phyloP scores from a whole-genome alignment of 768 basidiomycete genomes.

The Amanita fuliginea region DNA sequence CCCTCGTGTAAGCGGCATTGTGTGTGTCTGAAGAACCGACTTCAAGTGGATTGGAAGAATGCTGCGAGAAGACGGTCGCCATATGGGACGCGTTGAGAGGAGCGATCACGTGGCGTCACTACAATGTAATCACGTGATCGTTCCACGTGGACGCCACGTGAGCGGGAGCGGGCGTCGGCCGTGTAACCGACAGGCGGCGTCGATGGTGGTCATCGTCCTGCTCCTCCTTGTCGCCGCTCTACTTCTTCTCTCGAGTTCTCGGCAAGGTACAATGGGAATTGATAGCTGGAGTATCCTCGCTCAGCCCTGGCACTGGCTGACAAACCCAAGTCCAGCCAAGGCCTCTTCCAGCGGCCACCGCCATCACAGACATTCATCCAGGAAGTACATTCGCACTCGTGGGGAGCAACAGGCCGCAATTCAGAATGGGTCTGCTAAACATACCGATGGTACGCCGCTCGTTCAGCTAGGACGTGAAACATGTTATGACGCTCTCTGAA shows the following conservation, averaged over 20 bases:
- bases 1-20: slow-evolving; percentile 12
- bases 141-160: no score
- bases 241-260: slow-evolving; percentile 24
- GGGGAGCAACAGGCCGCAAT: slow-evolving; percentile 46
- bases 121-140: neutral
- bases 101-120: neutral
- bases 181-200: neutral
- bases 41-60: slow-evolving; percentile 22
- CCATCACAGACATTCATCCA: slow-evolving; percentile 31
- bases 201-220: slow-evolving; percentile 33
- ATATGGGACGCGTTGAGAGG: slow-evolving; percentile 9
- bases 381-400: slow-evolving; percentile 39
- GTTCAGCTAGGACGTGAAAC: no score
- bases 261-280: slow-evolving; percentile 39
- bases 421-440: slow-evolving; percentile 19
- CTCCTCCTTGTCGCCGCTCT: slow-evolving; percentile 42
- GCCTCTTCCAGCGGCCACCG: neutral
- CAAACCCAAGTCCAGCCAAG: slow-evolving; percentile 12
- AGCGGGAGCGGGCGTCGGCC: neutral
- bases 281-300: slow-evolving; percentile 42
- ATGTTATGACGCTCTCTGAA: neutral
- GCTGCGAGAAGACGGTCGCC: slow-evolving; percentile 17
- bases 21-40: slow-evolving; percentile 13
- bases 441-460: slow-evolving; percentile 11
- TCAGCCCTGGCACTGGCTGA: slow-evolving; percentile 53